Evolutionary conservation across 108 stramenopile genomes (phyloP), one percentile per base, ranked within the genome.

Genomic region (Mediolabrus comicus): DNA sequence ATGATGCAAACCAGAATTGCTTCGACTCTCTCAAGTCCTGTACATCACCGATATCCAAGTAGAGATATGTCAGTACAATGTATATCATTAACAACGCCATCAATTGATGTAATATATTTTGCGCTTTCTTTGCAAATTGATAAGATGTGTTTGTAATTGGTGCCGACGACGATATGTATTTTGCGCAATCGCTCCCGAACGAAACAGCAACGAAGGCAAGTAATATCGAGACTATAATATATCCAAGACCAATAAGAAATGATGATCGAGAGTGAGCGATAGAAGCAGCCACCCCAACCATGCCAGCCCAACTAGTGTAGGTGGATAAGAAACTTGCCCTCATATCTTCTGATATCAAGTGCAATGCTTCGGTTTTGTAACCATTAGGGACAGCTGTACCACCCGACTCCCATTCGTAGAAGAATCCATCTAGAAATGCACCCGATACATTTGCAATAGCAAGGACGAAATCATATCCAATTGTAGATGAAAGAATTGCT

Each of bases 351-450:
- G 67, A 67, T 22, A 68, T 39, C 43, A 75, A 28, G 57, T 62
- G 74, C 41, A 75, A 32, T 27, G 74, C 74, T 41, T 75, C 74
- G 16, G 74, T 68, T 39, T 58, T 68, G 5, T 67, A 53, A 3
- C 74, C 74, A 34, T 24, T 62, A 6, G 74, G 67, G 0, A 68
- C 22, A 16, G 65, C 62, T 9, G n/a, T n/a, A 14, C 29, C 61
- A 8, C 74, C 74, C 10, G 53, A 61, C 22, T 75, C 67, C 60
- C 67, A 75, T 8, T 53, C 67, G 22, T 52, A 61, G 24, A 75
- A 75, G 55, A 68, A 75, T 38, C 74, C 74, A 68, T 75, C 74
- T 10, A 75, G 41, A 41, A 75, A 75, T 28, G 74, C 74, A 8
- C 74, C 74, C 5, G 67, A 62, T 5, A 75, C 65, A 57, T 75